Base-by-base conservation (phyloP, 2,329 filamentous ascomycete species). In the Myriosclerotinia curreyana region DNA sequence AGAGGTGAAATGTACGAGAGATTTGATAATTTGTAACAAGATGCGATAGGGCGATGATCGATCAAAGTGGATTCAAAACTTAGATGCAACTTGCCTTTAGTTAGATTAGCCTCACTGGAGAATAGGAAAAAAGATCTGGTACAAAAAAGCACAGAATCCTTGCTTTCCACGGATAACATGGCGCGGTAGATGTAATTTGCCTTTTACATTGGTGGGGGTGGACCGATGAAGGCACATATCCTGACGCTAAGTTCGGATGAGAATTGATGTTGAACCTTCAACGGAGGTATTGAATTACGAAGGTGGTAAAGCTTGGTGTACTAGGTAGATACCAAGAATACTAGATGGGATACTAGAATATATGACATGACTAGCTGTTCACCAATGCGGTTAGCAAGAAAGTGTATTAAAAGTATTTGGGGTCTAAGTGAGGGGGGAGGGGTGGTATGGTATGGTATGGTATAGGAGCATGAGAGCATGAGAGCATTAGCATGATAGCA, bases 61-160 rank as follows among this genome's bases (percentile, higher is more conserved):
- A 63, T 51, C 61, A 22, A 58, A 50, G 52, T 63, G 48, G 58
- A n/a, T 60, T 60, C 34, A 31, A 60, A 60, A 20, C 44, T 50
- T 42, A 38, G 44, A 40, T 56, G 61, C 61, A 58, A 50, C 40
- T 49, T 63, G 61, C 61, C 61, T 63, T 50, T 20, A 56, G 51
- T 58, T 48, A 36, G 42, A 36, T 58, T 58, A 36, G 42, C 55
- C 51, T 62, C 48, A 44, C 60, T 55, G 50, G 52, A 49, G 52
- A 42, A 42, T 62, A 36, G 60, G 40, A 44, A 62, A 62, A 44
- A 62, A 40, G 49, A 62, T 36, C 50, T 54, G 50, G 50, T 48
- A 25, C 51, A 44, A 40, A 62, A 58, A 58, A 58, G 42, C 40
- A 46, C 17, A 15, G 3, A 22, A 62, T 55, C 50, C 50, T 56